Percentiles rank a stretch among this genome's conserved stretches.
phyloP scores from a whole-genome alignment of 164 flowering plant species.

The Kalanchoe fedtschenkoi region DNA sequence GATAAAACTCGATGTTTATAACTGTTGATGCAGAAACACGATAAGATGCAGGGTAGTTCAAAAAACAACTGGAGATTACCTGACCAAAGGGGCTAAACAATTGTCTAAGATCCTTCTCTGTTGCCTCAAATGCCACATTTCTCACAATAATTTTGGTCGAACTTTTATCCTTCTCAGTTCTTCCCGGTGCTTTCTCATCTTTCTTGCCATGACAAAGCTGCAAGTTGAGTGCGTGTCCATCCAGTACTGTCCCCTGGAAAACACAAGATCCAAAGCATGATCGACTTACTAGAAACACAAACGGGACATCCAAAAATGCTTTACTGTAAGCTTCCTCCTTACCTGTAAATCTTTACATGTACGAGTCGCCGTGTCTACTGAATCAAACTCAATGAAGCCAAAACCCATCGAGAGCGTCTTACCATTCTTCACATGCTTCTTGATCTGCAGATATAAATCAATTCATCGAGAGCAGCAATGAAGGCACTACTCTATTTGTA shows the following conservation, averaged over 20 bases:
- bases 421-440: conserved; percentile 77
- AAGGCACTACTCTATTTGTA: neutral
- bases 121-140: conserved; percentile 97
- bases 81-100: conserved; percentile 90
- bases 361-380: conserved; percentile 63
- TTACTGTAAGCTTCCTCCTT: neutral
- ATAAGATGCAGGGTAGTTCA: too few relatives aligned
- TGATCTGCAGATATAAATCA: conserved; percentile 38
- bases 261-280: neutral
- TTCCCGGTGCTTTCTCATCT: conserved; percentile 32
- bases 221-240: conserved; percentile 87
- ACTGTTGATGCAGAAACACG: neutral
- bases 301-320: neutral
- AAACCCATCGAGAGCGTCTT: conserved; percentile 82
- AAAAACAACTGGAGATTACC: conserved; percentile 29
- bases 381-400: conserved; percentile 91
- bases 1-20: neutral
- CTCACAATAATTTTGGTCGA: conserved; percentile 80
- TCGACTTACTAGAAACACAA: neutral
- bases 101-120: conserved; percentile 80
- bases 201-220: conserved; percentile 73
- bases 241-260: conserved; percentile 76
- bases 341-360: conserved; percentile 87
- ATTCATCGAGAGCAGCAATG: neutral
- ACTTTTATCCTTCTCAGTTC: conserved; percentile 49